These are phyloP conservation scores for Gamarada debralockiae DNA, from an alignment of 495 filamentous ascomycete genomes.

Conservation along the genomic window DNA sequence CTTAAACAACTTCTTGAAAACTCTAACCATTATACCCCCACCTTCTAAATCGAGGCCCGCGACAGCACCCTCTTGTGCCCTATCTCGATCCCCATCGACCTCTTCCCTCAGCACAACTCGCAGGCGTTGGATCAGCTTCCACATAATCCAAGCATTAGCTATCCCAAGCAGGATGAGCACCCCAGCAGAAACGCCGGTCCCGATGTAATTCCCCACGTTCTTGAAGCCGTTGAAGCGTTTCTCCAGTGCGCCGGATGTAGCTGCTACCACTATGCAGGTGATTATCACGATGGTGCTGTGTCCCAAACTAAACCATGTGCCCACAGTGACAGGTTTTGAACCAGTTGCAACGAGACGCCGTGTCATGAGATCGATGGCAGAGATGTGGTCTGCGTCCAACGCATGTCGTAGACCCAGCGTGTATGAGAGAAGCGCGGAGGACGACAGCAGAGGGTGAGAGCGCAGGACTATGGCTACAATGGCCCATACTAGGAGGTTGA, in stretches of 20 bases:
- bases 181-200: conserved; percentile 74
- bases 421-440: conserved; percentile 79
- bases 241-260: conserved; percentile 77
- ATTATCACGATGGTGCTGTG: conserved; percentile 92
- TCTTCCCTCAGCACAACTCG: conserved; percentile 47
- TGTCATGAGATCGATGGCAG: conserved; percentile 94
- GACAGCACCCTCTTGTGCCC: conserved; percentile 33
- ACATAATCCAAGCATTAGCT: conserved; percentile 82
- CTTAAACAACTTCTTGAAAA: conserved; percentile 75
- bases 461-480: conserved; percentile 64
- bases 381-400: conserved; percentile 94
- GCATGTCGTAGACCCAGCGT: conserved; percentile 91
- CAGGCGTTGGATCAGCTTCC: conserved; percentile 66
- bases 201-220: conserved; percentile 81
- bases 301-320: conserved; percentile 91
- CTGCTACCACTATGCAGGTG: conserved; percentile 88
- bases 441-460: conserved; percentile 56
- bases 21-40: conserved; percentile 64
- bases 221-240: conserved; percentile 75
- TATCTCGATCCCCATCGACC: conserved; percentile 18
- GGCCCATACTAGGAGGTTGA: conserved; percentile 73
- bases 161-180: conserved; percentile 81
- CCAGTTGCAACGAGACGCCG: conserved; percentile 83
- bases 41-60: conserved; percentile 67
- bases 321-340: conserved; percentile 85